Percentiles rank a stretch among this genome's conserved stretches.
Evolutionary conservation across 495 filamentous ascomycete genomes (phyloP).

Genomic region (Darksidea phi): DNA sequence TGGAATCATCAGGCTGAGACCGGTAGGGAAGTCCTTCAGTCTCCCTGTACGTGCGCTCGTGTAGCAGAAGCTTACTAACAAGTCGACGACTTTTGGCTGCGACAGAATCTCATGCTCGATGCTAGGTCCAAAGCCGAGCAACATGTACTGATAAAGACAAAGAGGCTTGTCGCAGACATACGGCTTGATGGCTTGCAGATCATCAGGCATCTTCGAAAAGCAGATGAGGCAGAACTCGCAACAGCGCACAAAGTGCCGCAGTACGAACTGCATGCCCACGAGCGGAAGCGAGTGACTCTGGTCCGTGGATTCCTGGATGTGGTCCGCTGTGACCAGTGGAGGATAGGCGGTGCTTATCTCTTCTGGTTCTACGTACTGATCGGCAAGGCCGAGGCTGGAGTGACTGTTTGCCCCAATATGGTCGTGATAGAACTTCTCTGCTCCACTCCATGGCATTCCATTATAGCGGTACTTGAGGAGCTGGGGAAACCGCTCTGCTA

Average conservation of each 20-base stretch:
- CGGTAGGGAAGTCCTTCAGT: constrained; percentile 64
- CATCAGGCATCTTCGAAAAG: constrained; percentile 66
- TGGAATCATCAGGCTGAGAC: constrained; percentile 70
- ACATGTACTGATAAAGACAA: constrained; percentile 90
- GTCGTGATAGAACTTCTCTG: constrained; percentile 59
- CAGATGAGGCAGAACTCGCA: constrained; percentile 89
- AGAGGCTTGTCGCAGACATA: constrained; percentile 81
- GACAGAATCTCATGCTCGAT: constrained; percentile 80
- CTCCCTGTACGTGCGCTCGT: constrained; percentile 49
- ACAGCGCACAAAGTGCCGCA: constrained; percentile 78
- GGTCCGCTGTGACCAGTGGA: constrained; percentile 40
- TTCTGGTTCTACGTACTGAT: constrained; percentile 43
- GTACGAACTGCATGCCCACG: constrained; percentile 72
- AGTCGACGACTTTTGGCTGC: constrained; percentile 81
- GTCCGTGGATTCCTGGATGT: constrained; percentile 24
- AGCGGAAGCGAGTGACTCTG: constrained; percentile 60
- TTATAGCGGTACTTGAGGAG: constrained; percentile 61
- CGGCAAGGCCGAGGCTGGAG: constrained; percentile 38
- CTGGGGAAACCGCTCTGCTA: constrained; percentile 64
- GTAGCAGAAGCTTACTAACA: constrained; percentile 83
- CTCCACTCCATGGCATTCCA: constrained; percentile 65
- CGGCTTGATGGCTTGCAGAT: constrained; percentile 84
- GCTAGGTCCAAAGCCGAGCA: constrained; percentile 78
- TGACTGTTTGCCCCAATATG: constrained; percentile 45
- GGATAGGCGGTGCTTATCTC: constrained; percentile 33